Conservation (phyloP, 176 grass and related monocot genomes). For the Carex parvula region DNA sequence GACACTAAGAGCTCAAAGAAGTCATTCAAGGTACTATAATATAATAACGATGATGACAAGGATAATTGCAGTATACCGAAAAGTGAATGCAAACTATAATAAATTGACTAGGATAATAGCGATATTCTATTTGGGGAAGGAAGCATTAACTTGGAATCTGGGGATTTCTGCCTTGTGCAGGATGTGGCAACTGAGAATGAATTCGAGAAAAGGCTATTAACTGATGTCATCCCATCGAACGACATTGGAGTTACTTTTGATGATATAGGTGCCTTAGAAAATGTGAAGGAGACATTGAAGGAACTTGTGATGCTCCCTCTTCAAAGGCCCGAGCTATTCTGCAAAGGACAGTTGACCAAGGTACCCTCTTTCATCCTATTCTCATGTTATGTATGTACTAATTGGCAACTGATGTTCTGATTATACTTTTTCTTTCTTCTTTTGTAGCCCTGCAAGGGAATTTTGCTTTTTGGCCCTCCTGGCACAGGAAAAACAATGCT, state of each 20-base stretch:
- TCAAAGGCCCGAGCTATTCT: constrained; percentile 94
- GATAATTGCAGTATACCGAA: not conserved
- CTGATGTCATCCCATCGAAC: constrained; percentile 94
- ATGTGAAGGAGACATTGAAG: constrained; percentile 94
- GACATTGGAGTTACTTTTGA: constrained; percentile 98
- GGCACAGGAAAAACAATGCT: constrained; percentile 99
- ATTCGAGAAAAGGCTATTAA: constrained; percentile 96
- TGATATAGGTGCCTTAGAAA: constrained; percentile 99
- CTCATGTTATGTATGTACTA: not conserved
- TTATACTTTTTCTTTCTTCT: constrained; percentile 15
- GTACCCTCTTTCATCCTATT: constrained; percentile 32
- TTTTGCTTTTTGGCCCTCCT: constrained; percentile 99
- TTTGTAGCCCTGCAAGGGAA: constrained; percentile 96
- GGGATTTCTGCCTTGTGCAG: constrained; percentile 38
- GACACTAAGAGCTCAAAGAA: constrained; percentile 94
- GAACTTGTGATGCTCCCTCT: constrained; percentile 99
- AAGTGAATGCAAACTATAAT: not conserved
- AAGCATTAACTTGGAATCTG: not conserved
- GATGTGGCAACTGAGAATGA: constrained; percentile 98
- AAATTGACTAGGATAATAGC: not conserved
- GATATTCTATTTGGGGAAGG: not conserved
- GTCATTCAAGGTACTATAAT: constrained; percentile 71
- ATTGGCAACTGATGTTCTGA: not conserved
- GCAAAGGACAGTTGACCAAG: constrained; percentile 98
- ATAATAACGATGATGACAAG: not conserved